A percentile compares a stretch with the other conserved stretches of the same genome.
Conservation (phyloP, 139 green algal species). For the Pleodorina starrii region DNA sequence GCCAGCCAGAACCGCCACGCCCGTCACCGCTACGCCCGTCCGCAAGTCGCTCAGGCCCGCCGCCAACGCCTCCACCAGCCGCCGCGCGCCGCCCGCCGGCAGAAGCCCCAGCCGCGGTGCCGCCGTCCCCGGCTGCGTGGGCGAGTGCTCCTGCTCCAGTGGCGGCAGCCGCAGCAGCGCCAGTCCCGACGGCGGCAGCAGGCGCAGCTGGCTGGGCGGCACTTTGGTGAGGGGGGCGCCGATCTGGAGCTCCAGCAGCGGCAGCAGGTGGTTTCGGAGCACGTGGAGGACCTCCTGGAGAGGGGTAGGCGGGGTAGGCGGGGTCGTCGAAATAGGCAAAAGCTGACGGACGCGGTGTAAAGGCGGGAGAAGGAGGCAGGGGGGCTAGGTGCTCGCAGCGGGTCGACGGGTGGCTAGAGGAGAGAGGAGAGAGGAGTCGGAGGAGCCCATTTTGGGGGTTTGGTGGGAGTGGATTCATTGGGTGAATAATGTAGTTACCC, state of each 20-base stretch:
- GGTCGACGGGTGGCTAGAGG: too few relatives aligned
- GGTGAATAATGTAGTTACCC: too few relatives aligned
- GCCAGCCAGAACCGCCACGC: background rate
- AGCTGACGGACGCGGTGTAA: too few relatives aligned
- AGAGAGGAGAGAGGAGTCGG: too few relatives aligned
- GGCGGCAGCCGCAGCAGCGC: too few relatives aligned
- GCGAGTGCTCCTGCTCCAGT: too few relatives aligned
- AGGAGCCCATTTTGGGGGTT: too few relatives aligned
- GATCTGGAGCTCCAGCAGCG: slow-evolving; percentile 36
- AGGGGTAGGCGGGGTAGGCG: background rate
- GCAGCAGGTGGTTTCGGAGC: slow-evolving; percentile 39
- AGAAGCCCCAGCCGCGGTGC: background rate
- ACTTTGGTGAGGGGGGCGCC: background rate
- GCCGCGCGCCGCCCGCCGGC: background rate
- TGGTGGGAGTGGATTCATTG: too few relatives aligned
- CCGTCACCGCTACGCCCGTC: slow-evolving; percentile 9
- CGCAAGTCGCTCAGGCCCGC: slow-evolving; percentile 18
- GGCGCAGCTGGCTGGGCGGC: background rate
- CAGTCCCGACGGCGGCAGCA: slow-evolving; percentile 5
- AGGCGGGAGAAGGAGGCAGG: too few relatives aligned
- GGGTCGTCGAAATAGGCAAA: too few relatives aligned
- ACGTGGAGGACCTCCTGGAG: slow-evolving; percentile 15
- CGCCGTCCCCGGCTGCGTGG: too few relatives aligned
- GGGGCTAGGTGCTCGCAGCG: too few relatives aligned
- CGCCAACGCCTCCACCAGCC: slow-evolving; percentile 7